phyloP scores from a whole-genome alignment of 2,329 filamentous ascomycete genomes.

The Sporothrix pallida region DNA sequence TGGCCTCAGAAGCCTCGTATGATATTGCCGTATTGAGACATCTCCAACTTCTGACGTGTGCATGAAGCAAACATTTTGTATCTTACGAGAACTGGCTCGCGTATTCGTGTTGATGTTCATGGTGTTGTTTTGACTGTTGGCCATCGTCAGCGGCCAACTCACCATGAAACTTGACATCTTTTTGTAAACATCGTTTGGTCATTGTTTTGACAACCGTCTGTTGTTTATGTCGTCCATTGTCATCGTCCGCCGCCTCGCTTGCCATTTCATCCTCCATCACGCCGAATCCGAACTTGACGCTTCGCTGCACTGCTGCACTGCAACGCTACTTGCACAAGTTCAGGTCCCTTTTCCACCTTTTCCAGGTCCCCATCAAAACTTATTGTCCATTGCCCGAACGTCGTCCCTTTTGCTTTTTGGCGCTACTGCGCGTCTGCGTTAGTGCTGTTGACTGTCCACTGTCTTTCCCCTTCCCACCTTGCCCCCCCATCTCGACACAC shows the following conservation, averaged over 20 bases:
- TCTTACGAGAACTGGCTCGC: not conserved
- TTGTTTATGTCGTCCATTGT: not conserved
- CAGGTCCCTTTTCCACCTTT: too few relatives aligned
- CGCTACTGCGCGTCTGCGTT: constrained; percentile 35
- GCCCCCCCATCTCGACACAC: not conserved
- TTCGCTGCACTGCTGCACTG: constrained; percentile 15
- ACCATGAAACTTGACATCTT: not conserved
- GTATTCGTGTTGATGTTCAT: not conserved
- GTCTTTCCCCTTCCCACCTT: constrained; percentile 22
- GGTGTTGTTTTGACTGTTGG: not conserved
- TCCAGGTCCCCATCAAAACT: too few relatives aligned
- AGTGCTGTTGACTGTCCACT: constrained; percentile 30
- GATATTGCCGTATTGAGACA: not conserved
- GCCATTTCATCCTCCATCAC: not conserved
- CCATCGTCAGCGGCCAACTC: not conserved
- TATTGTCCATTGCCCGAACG: not conserved
- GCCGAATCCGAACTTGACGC: not conserved
- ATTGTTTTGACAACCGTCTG: constrained; percentile 12
- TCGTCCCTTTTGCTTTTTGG: constrained; percentile 16
- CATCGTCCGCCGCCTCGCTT: not conserved
- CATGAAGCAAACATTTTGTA: not conserved
- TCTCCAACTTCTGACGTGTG: not conserved
- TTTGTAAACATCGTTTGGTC: not conserved
- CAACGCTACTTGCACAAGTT: not conserved
- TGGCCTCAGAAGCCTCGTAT: not conserved